Base-by-base conservation (phyloP, 2,329 filamentous ascomycete genomes). In the Cytospora leucostoma region DNA sequence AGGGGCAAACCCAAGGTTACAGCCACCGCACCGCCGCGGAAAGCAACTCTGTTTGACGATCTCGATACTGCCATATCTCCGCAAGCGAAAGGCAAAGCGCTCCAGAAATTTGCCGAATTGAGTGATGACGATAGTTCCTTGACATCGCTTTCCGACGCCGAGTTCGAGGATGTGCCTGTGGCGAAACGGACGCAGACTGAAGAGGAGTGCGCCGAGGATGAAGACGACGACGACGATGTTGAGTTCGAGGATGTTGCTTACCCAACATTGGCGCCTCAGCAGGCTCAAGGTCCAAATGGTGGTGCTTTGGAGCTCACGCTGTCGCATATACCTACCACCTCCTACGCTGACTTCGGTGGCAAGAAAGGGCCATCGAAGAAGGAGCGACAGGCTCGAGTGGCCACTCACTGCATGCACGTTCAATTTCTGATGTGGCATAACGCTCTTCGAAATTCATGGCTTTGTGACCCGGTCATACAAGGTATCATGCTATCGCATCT, bases 381-480 rank as follows among this genome's bases (percentile, higher is more conserved):
- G 34, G 92, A 97, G 72, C 86, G 92, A 58, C 84, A 87, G 65
- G 90, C 94, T 62, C 85, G 95, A 33, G 84, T 88, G 38, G 83
- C 88, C 4, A 93, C 92, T 0, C 95, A 99, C 75, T 91, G 91
- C 69, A 82, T 97, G 68, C 95, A 99, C 75, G 93, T 98, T 2
- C 88, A 96, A 73, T 85, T 88, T 59, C 79, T 99, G 17, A 83
- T 99, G 65, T 97, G 90, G 82, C 93, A 98, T 73, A 98, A 98
- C 72, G 85, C 91, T 0, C 76, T 95, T 15, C 86, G 91, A 50
- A 97, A 98, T 73, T 81, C 86, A 0, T 98, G 94, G 89, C 77
- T 93, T 21, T 91, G 91, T 68, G 91, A 98, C 70, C 74, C 82
- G 4, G 85, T 90, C 66, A 81, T 96, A 0, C 91, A 95, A 66